Evolutionary conservation across 163 green algal genomes (phyloP).

Genomic region (Chlamydomonas reinhardtii): DNA sequence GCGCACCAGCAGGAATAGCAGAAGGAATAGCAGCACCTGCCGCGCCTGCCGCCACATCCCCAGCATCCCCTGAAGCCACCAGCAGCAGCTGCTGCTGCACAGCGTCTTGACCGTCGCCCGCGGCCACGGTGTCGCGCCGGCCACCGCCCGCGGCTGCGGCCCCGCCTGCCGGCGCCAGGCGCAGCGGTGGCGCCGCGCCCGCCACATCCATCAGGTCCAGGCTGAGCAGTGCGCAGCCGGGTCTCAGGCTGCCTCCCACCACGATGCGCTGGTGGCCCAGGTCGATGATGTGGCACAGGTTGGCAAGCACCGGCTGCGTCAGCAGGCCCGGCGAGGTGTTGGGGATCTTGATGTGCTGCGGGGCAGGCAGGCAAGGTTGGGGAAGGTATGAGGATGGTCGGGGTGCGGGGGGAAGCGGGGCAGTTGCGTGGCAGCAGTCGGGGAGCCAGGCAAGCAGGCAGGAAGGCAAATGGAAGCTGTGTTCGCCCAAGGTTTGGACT

Average conservation of each 20-base stretch:
- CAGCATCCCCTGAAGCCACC: not conserved
- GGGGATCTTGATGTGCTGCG: conserved; percentile 39
- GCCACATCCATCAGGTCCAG: not conserved
- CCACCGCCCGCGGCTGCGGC: not conserved
- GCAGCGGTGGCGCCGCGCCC: not conserved
- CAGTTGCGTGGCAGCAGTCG: too few relatives aligned
- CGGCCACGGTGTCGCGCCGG: not conserved
- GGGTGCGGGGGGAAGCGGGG: too few relatives aligned
- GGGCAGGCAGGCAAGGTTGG: not conserved
- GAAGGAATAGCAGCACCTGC: too few relatives aligned
- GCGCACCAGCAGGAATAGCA: too few relatives aligned
- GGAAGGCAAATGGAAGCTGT: too few relatives aligned
- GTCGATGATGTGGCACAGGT: conserved; percentile 9
- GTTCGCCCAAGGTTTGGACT: too few relatives aligned
- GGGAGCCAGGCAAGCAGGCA: too few relatives aligned
- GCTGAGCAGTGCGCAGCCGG: conserved; percentile 4
- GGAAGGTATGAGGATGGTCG: not conserved
- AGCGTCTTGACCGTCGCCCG: too few relatives aligned
- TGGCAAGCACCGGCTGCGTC: not conserved
- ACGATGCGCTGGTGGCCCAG: conserved; percentile 28
- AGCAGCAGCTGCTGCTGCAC: too few relatives aligned
- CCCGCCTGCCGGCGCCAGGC: not conserved
- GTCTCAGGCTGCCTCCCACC: conserved; percentile 15
- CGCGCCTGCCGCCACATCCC: not conserved
- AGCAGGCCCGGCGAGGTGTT: not conserved